Percentiles rank a stretch among this genome's conserved stretches.
Conservation (phyloP, 176 grass and related monocot genomes). For the Avena sativa region DNA sequence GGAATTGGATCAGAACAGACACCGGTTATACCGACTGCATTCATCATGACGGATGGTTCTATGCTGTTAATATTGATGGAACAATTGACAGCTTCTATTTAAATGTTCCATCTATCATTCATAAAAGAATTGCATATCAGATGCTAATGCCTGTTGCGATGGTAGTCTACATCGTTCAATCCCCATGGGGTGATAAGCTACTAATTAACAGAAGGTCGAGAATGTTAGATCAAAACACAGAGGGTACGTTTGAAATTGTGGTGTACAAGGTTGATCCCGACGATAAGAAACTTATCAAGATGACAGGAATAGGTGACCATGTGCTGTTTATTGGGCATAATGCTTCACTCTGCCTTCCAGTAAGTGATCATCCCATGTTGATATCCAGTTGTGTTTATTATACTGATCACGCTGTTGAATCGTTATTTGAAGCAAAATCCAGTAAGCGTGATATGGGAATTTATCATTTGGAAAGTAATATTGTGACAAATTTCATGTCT, state of each 20-base stretch:
- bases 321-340: not conserved
- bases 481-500: not conserved
- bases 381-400: too few relatives aligned
- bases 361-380: not conserved
- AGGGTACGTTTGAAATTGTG: not conserved
- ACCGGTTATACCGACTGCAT: too few relatives aligned
- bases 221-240: not conserved
- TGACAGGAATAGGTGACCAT: not conserved
- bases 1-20: too few relatives aligned
- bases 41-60: too few relatives aligned
- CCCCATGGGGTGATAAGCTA: slow-evolving; percentile 1
- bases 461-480: too few relatives aligned
- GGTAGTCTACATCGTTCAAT: not conserved
- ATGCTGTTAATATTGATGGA: too few relatives aligned
- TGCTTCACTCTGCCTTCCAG: not conserved
- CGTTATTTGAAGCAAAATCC: too few relatives aligned
- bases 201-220: not conserved
- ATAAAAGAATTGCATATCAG: too few relatives aligned
- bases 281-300: not conserved
- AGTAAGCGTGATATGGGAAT: too few relatives aligned
- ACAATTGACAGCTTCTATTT: too few relatives aligned
- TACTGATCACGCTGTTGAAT: too few relatives aligned
- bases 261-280: not conserved
- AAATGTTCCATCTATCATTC: too few relatives aligned
- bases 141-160: not conserved